Base-by-base conservation (phyloP, 176 grass and related monocot genomes). In the Canna indica region DNA sequence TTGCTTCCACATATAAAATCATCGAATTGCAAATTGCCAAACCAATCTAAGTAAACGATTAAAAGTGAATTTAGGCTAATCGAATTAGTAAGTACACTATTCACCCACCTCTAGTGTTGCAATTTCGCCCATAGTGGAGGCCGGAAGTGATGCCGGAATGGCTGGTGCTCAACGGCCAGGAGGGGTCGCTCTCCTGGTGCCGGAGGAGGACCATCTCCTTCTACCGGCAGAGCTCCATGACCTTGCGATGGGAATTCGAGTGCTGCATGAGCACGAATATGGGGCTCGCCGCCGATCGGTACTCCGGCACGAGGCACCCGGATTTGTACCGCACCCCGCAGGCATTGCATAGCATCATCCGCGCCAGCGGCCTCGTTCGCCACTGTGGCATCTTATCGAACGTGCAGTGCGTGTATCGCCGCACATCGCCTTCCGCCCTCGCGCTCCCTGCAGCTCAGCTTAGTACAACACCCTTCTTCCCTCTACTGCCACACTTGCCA, bases 221-320 rank as follows among this genome's bases (percentile, higher is more conserved):
- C 82, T 99, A 90, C 52, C 95, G 95, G 58, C 95, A 84, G 64
- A 99, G 87, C 87, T 99, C 95, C 73, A 99, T 79, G 46, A 99
- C 95, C 86, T 99, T 99, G 86, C 95, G 95, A 85, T 99, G 95
- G 42, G 95, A 99, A 81, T 99, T 99, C 66, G 95, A 99, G 82
- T 99, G 95, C 84, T 99, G 95, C 9, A 90, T 99, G 17, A 99
- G 87, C 54, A 99, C 67, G 78, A 94, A 99, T 3, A 90, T 99
- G 27, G 95, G 95, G 84, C 95, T 99, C 0, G 95, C 82, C 11
- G 87, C 95, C 65, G 95, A 90, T 39, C 95, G 59, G 81, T 99
- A 99, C 90, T 99, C 95, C 7, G 95, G 82, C 84, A 99, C 82
- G 10, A 99, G 83, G 29, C 95, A 72, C 0, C 95, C 95, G 4